phyloP scores from a whole-genome alignment of 768 basidiomycete genomes.

The Dacryopinax spathularia region DNA sequence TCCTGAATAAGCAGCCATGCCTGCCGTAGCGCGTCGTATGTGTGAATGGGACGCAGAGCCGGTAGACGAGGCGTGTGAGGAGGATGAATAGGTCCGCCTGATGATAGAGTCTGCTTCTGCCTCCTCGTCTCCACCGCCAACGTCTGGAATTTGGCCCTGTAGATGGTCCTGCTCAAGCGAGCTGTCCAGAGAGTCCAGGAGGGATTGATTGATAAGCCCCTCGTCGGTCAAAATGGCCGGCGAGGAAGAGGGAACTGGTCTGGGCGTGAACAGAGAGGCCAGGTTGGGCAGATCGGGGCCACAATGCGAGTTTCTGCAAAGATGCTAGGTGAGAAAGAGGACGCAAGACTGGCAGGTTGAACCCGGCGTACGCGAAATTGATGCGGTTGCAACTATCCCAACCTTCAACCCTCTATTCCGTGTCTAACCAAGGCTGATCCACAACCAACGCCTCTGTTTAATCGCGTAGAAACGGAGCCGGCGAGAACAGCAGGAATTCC shows the following conservation, averaged over 20 bases:
- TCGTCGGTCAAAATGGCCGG: constrained; percentile 36
- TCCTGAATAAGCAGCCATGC: neutral
- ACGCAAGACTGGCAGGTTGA: no score
- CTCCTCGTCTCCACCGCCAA: neutral
- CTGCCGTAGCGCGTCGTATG: neutral
- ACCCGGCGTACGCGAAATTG: no score
- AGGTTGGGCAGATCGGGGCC: constrained; percentile 12
- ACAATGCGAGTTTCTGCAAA: neutral
- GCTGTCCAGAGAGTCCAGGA: constrained; percentile 69
- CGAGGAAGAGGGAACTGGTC: constrained; percentile 18
- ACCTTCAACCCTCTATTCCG: neutral
- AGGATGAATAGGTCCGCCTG: neutral
- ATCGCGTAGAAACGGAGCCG: no score
- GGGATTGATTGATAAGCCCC: constrained; percentile 74
- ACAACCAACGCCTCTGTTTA: neutral
- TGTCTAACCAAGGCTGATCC: no score
- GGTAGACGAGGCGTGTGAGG: neutral
- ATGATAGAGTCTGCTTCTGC: neutral
- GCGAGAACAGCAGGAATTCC: constrained; percentile 11
- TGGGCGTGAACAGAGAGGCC: constrained; percentile 13
- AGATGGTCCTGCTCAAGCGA: constrained; percentile 1
- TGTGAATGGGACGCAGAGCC: neutral
- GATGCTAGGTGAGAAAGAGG: neutral
- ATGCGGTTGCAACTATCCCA: neutral
- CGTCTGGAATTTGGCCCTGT: neutral